Evolutionary conservation across 2,329 filamentous ascomycete genomes (phyloP).

Genomic region (Tetracladium maxilliforme): DNA sequence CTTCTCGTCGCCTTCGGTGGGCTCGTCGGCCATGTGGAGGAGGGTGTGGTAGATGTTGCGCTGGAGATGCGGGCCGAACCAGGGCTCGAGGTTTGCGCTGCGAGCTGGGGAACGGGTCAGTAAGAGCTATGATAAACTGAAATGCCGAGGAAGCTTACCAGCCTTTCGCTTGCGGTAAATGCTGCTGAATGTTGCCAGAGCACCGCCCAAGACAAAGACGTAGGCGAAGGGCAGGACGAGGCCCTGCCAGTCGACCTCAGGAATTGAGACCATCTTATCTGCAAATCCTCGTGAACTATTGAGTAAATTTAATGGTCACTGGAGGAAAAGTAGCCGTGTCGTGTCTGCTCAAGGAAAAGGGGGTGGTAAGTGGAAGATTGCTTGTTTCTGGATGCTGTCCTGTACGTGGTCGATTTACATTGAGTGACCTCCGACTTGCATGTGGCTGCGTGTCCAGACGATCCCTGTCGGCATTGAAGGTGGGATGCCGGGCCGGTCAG

Average conservation of each 20-base stretch:
- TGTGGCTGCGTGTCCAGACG: too few species aligned
- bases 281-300: too few species aligned
- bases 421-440: too few species aligned
- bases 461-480: too few species aligned
- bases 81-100: slow-evolving; percentile 76
- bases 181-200: slow-evolving; percentile 80
- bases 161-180: slow-evolving; percentile 90
- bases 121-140: slow-evolving; percentile 3
- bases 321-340: too few species aligned
- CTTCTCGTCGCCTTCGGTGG: slow-evolving; percentile 49
- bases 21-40: slow-evolving; percentile 58
- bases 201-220: slow-evolving; percentile 72
- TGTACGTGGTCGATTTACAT: too few species aligned
- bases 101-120: slow-evolving; percentile 34
- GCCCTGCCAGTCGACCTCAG: slow-evolving; percentile 64
- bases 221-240: slow-evolving; percentile 82
- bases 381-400: too few species aligned
- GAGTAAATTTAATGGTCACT: too few species aligned
- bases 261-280: too few species aligned
- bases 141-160: slow-evolving; percentile 38
- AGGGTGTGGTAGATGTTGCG: slow-evolving; percentile 92
- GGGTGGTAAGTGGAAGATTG: too few species aligned
- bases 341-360: too few species aligned
- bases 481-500: too few species aligned
- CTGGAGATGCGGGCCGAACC: slow-evolving; percentile 84